Evolutionary conservation across 2,329 filamentous ascomycete genomes (phyloP), one percentile per base, ranked within the genome.

Genomic region (Colletotrichum spinosum): DNA sequence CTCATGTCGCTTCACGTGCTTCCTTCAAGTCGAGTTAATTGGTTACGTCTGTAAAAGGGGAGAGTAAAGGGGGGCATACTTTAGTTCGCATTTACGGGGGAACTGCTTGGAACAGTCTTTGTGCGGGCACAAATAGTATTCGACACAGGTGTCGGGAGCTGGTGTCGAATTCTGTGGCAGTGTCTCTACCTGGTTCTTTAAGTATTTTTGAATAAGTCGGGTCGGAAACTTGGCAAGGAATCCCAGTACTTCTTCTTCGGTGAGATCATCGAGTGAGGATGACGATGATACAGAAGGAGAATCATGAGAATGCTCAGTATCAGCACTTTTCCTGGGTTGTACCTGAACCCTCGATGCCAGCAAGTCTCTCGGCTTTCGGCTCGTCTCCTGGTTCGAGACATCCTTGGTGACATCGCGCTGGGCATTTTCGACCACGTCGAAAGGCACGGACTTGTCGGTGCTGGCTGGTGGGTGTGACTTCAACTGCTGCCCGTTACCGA

Each of bases 1-100:
- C 8, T 87, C 84, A 75, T 97, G 94, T 2, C 94, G 88, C 74
- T 93, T 95, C 75, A 87, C 82, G 74, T 97, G 94, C 76, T 97
- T 97, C 69, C 92, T 95, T 63, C 50, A 35, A 10, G 34, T 15
- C 13, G 11, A 12, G 45, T 79, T 66, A 74, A 75, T 54, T 60
- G 51, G 12, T 11, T 48, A 17, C 34, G 9, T 2, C 8, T 37
- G 45, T 41, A 37, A 55, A 38, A 46, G 9, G 7, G 58, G 10
- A 6, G 69, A 39, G n/a, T 13, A n/a, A 34, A 5, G 2, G 12
- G 34, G 8, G 41, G 8, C 82, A 64, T 79, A 89, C 87, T 83
- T 89, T 35, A 89, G 77, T 71, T 89, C 86, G 70, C 85, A 89
- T 37, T 71, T 81, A 41, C 86, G 80, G 4, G 67, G 69, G 60